Percentiles rank a stretch among this genome's conserved stretches.
Evolutionary conservation across 2,329 filamentous ascomycete species (phyloP).

Genomic region (Setomelanomma holmii): DNA sequence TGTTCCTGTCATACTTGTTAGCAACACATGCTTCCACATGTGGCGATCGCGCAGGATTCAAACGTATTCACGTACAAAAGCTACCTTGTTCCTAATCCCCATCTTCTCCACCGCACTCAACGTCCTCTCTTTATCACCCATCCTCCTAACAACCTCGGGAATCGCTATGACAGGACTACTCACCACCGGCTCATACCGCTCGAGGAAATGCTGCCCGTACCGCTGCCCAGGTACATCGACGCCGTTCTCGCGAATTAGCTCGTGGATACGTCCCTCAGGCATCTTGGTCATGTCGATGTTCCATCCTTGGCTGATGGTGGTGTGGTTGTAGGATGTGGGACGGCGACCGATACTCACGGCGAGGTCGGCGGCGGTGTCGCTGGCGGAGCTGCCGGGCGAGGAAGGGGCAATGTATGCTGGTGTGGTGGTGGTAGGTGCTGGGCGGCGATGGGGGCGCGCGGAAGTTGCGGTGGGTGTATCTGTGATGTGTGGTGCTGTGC

Average conservation of each 20-base stretch:
- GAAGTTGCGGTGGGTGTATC: conserved; percentile 9
- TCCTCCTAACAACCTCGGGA: conserved; percentile 10
- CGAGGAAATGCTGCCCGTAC: conserved; percentile 23
- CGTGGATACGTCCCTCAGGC: neutral
- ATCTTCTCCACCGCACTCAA: conserved; percentile 4
- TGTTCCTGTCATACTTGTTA: neutral
- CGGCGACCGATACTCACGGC: neutral
- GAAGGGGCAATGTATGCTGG: neutral
- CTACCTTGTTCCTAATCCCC: neutral
- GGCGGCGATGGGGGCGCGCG: conserved; percentile 6
- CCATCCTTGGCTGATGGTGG: neutral
- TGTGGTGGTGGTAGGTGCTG: neutral
- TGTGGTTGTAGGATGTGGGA: neutral
- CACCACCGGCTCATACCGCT: conserved; percentile 13
- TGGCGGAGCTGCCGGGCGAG: neutral
- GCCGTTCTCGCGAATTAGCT: neutral
- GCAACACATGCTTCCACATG: no score
- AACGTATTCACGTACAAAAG: conserved; percentile 4
- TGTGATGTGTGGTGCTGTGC: conserved; percentile 13
- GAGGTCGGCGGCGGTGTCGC: neutral
- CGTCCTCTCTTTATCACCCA: conserved; percentile 5
- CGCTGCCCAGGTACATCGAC: conserved; percentile 5
- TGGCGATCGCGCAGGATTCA: no score
- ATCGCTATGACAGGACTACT: conserved; percentile 14
- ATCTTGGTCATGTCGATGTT: neutral